Conservation (phyloP, 805 yeast genomes). For the Saccharomycopsis sp. region DNA sequence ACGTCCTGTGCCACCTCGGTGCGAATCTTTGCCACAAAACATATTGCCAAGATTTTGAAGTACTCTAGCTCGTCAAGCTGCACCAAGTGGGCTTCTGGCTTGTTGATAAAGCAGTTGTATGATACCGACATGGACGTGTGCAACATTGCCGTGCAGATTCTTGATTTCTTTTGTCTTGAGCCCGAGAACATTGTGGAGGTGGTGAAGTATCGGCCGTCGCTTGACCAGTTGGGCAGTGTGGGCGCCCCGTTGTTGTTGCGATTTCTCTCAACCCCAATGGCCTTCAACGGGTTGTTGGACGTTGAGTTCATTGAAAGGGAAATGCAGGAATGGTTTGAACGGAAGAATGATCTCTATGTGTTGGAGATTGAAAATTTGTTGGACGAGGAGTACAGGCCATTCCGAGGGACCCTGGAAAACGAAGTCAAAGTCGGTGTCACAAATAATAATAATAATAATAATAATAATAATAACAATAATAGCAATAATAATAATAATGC, state of each 20-base stretch:
- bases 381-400: constrained; percentile 18
- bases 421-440: constrained; percentile 7
- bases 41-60: constrained; percentile 36
- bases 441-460: not conserved
- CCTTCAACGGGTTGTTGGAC: constrained; percentile 56
- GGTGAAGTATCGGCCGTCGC: constrained; percentile 46
- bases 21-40: constrained; percentile 48
- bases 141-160: constrained; percentile 43
- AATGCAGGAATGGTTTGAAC: constrained; percentile 56
- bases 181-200: constrained; percentile 40
- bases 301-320: constrained; percentile 55
- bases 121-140: constrained; percentile 53
- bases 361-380: constrained; percentile 37
- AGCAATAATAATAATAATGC: not conserved
- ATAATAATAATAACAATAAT: not conserved
- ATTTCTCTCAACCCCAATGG: constrained; percentile 56
- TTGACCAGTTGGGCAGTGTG: constrained; percentile 42
- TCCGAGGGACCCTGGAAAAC: constrained; percentile 5
- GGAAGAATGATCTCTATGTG: constrained; percentile 39
- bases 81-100: constrained; percentile 39
- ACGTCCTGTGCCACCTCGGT: constrained; percentile 43
- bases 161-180: constrained; percentile 45
- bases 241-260: constrained; percentile 52
- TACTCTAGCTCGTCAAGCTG: constrained; percentile 10
- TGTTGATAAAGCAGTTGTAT: constrained; percentile 59